Base-by-base conservation (phyloP, 2,329 filamentous ascomycete genomes). In the Cadophora luteo-olivacea region DNA sequence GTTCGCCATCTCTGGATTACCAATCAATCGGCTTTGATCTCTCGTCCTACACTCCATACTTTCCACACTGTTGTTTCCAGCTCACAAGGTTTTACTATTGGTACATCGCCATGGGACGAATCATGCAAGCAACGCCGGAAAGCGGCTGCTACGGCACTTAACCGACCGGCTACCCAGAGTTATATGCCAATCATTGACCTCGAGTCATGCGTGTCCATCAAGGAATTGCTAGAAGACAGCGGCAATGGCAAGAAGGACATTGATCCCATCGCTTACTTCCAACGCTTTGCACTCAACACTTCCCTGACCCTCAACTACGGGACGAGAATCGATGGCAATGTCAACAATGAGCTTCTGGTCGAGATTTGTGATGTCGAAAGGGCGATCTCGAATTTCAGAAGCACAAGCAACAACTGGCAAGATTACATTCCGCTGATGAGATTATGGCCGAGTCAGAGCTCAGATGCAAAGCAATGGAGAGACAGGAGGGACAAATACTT, bases 111-210 rank as follows among this genome's bases (percentile, higher is more conserved):
- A 0, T 96, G 92, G 90, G 91, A 94, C 70, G 92, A 93, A 62
- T 92, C 89, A 1, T 93, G 91, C 80, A 95, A 94, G 79, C 83
- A 85, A 29, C 86, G 92, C 11, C 87, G 92, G 70, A 94, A 93
- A 81, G 92, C 91, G 0, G 92, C 92, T 1, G 92, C 91, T 4
- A 93, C 92, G 0, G 92, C 92, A 0, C 84, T 95, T 25, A 94
- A 94, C 77, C 86, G 90, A 0, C 91, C 92, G 0, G 89, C 92
- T 0, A 87, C 92, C 0, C 90, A 93, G 75, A 89, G 89, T 0
- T 95, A 95, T 78, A 91, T 94, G 87, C 92, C 92, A 0, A 92
- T 94, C 73, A 89, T 95, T 62, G 92, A 95, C 73, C 87, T 94
- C 32, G 92, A 95, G 78, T 88, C 89, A 33, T 89, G 85, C 16